Conservation (phyloP, 1,139 yeast genomes). For the Suhomyces terraborum region DNA sequence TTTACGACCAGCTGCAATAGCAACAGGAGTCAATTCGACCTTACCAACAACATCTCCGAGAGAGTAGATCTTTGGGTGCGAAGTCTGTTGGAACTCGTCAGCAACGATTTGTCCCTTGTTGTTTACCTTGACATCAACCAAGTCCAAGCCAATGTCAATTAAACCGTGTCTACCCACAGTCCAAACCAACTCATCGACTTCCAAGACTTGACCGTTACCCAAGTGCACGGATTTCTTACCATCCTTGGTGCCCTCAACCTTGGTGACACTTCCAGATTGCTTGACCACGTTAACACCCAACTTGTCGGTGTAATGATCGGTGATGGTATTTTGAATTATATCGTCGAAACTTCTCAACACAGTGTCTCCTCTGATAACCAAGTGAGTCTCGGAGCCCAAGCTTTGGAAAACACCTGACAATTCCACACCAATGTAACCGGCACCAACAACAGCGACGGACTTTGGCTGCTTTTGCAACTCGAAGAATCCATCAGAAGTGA, state of each 20-base stretch:
- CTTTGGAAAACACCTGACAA: slow-evolving; percentile 91
- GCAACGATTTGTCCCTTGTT: slow-evolving; percentile 61
- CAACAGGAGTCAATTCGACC: slow-evolving; percentile 95
- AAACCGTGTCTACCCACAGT: slow-evolving; percentile 88
- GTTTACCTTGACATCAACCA: slow-evolving; percentile 68
- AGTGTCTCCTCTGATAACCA: slow-evolving; percentile 87
- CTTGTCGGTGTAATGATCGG: slow-evolving; percentile 74
- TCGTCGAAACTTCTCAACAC: slow-evolving; percentile 87
- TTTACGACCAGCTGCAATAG: slow-evolving; percentile 97
- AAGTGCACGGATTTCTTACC: slow-evolving; percentile 66
- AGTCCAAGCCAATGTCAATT: slow-evolving; percentile 72
- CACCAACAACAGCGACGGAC: slow-evolving; percentile 92
- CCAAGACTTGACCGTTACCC: slow-evolving; percentile 54
- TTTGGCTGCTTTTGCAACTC: slow-evolving; percentile 79
- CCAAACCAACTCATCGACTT: slow-evolving; percentile 87
- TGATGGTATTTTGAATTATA: slow-evolving; percentile 73
- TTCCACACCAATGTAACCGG: slow-evolving; percentile 97
- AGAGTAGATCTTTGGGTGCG: slow-evolving; percentile 71
- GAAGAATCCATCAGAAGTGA: slow-evolving; percentile 91
- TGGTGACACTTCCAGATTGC: slow-evolving; percentile 54
- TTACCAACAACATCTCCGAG: slow-evolving; percentile 93
- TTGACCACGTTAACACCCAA: slow-evolving; percentile 80
- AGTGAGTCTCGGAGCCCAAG: slow-evolving; percentile 82
- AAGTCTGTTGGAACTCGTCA: slow-evolving; percentile 86
- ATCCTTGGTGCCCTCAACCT: slow-evolving; percentile 58